Evolutionary conservation across 2,329 filamentous ascomycete species (phyloP), one percentile per base, ranked within the genome.

Genomic region (Nannizziopsis barbatae): DNA sequence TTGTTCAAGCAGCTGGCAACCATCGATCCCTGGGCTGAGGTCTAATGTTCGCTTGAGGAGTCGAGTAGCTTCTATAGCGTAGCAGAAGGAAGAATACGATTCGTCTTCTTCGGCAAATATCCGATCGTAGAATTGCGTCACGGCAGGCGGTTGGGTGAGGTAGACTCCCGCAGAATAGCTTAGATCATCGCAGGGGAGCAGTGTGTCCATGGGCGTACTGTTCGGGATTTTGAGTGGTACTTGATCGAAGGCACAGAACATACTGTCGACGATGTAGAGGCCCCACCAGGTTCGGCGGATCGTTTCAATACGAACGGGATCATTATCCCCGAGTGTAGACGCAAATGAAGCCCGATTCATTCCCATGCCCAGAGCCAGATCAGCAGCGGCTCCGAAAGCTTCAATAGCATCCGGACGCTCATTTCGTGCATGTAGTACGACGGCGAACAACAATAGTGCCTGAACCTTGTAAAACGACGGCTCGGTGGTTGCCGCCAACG

Each of bases 221-320:
- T 78, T 82, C 37, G 83, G 83, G 52, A 79, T 76, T 84, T 85
- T 55, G 12, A 50, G 56, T 12, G 52, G 55, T 49, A 65, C 62
- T 10, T 67, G 60, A 2, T 67, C 66, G 14, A 94, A 80, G 2
- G 85, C 86, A 4, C 86, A 85, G 55, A 93, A 75, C 75, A 94
- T 83, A 47, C 83, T 86, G 61, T 94, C 87, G 11, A 86, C 76
- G n/a, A 86, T 76, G 60, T 83, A 90, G 35, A 86, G 59, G 57
- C 78, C 87, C 89, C 89, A 95, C 88, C 88, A 95, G 1, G 88
- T 95, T 50, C 89, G 75, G 14, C 87, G 77, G 77, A 86, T 83
- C 62, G 83, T 86, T 65, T 95, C 89, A 61, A 90, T 85, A 2
- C 89, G 62, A 1, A 87, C 71, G 0, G 78, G 72, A 51, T 83